A percentile compares a stretch with the other conserved stretches of the same genome.
Conservation (phyloP, 305 asterid genomes). For the Lippia alba region DNA sequence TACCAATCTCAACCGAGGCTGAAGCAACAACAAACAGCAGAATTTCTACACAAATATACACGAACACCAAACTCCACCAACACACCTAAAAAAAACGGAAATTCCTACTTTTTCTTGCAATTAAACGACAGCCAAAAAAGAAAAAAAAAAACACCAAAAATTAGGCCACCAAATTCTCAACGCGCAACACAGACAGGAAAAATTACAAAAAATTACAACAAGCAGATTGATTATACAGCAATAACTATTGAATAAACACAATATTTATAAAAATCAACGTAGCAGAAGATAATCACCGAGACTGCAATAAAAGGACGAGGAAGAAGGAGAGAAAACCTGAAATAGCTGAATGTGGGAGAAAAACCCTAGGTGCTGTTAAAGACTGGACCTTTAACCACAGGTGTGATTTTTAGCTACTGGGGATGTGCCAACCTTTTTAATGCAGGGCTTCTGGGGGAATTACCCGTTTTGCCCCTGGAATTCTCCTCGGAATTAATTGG, state of each 20-base stretch:
- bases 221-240: neutral
- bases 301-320: neutral
- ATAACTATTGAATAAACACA: neutral
- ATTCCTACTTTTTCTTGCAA: neutral
- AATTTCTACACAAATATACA: neutral
- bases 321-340: conserved; percentile 39
- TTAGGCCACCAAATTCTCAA: neutral
- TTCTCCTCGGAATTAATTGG: too few relatives aligned
- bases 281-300: conserved; percentile 8
- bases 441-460: neutral
- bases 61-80: neutral
- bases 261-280: neutral
- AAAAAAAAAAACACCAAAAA: neutral
- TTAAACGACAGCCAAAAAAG: neutral
- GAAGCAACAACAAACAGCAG: neutral
- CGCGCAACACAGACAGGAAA: neutral
- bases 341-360: conserved; percentile 22
- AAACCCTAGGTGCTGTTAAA: conserved; percentile 42
- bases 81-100: neutral
- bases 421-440: neutral
- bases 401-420: neutral
- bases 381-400: conserved; percentile 10
- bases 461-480: neutral
- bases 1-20: neutral
- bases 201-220: neutral